Base-by-base conservation (phyloP, 352 stramenopile species). In the Phytophthora lateralis region DNA sequence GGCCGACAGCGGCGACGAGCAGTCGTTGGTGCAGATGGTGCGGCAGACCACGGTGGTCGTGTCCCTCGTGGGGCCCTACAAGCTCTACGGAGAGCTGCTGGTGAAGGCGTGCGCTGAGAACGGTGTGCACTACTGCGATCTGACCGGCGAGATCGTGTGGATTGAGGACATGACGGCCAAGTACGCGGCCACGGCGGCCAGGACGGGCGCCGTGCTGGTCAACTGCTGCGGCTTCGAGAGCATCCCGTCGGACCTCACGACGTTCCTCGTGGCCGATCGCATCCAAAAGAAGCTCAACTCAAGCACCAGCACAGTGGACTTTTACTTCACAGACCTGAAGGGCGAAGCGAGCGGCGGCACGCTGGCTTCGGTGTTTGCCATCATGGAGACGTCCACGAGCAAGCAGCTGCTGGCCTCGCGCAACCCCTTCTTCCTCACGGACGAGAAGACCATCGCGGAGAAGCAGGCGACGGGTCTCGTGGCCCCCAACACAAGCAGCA, bases 71-170 rank as follows among this genome's bases (percentile, higher is more conserved):
- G 94, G 94, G 0, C 94, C 94, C 1, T 98, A 95, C 63, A 79
- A 76, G 34, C 76, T 91, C 44, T 97, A 97, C 63, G 90, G 90
- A 20, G 77, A 75, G 35, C 57, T 78, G 48, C 76, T 98, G 30
- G 81, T 98, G 18, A 84, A 93, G 50, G 79, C 76, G 37, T 98
- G 91, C 63, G 89, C 84, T 2, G 82, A 92, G 46, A 85, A 90
- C 58, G 91, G 91, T 27, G 90, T 90, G n/a, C 76, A 97, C 75
- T 98, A 98, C 72, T 89, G 76, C 47, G 94, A 98, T 50, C 89
- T 97, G 45, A 98, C 92, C 2, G 92, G 91, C 30, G 94, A 98
- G 70, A 74, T 85, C 17, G 42, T 78, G 17, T 98, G 91, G 91
- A 76, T 96, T 30, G 67, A 88, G 18, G 53, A 83, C 18, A 97